These are phyloP conservation scores for Kwoniella bestiolae DNA, from an alignment of 768 basidiomycete genomes.

Conservation along the genomic window DNA sequence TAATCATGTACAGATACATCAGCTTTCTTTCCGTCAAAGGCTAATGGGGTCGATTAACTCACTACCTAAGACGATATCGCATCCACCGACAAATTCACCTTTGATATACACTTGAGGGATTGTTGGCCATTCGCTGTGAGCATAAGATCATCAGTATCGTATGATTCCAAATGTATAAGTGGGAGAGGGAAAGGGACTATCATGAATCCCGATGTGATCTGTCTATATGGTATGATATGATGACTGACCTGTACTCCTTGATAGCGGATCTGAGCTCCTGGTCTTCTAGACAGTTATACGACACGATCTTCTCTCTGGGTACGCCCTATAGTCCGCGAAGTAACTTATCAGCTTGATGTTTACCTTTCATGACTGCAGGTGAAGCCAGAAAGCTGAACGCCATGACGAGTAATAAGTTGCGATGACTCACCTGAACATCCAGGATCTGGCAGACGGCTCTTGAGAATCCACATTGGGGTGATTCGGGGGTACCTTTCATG, in stretches of 20 bases:
- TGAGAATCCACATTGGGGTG: slow-evolving; percentile 93
- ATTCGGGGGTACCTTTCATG: slow-evolving; percentile 92
- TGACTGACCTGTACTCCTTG: slow-evolving; percentile 92
- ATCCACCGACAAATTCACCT: slow-evolving; percentile 95
- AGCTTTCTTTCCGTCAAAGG: neutral
- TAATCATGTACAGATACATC: neutral
- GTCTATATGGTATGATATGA: neutral
- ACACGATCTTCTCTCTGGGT: slow-evolving; percentile 75
- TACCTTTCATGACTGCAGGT: slow-evolving; percentile 57
- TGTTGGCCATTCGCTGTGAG: slow-evolving; percentile 89
- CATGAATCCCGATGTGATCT: neutral
- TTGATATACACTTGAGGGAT: slow-evolving; percentile 93
- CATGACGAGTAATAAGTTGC: too few species aligned
- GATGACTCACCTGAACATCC: slow-evolving; percentile 62
- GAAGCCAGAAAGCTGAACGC: too few species aligned
- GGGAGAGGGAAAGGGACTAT: too few species aligned
- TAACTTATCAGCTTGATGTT: neutral
- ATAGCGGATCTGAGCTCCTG: slow-evolving; percentile 78
- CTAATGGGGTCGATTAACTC: too few species aligned
- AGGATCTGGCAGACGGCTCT: slow-evolving; percentile 90
- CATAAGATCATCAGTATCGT: neutral
- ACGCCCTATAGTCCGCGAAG: slow-evolving; percentile 65
- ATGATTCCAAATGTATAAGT: too few species aligned
- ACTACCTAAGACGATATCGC: slow-evolving; percentile 92
- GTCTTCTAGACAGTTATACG: slow-evolving; percentile 89